Conservation (phyloP, 1,284 basidiomycete genomes). For the Coniferiporia weirii region DNA sequence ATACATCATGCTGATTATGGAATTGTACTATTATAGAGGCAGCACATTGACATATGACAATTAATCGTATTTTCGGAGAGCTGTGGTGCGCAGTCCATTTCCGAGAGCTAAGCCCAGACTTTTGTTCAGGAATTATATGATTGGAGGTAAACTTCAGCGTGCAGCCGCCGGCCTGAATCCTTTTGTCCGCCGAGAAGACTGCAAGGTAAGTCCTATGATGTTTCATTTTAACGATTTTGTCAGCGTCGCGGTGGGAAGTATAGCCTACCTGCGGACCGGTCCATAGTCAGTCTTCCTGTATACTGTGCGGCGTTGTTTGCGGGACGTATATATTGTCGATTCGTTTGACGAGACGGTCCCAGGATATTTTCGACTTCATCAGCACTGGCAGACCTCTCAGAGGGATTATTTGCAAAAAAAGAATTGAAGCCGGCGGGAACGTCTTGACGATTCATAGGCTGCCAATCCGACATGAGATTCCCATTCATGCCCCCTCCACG, state of each 20-base stretch:
- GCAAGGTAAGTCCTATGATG: not conserved
- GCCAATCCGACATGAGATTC: conserved; percentile 14
- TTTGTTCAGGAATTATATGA: not conserved
- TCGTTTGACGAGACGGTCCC: conserved; percentile 23
- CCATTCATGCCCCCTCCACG: conserved; percentile 4
- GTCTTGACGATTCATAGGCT: conserved; percentile 8
- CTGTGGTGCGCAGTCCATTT: not conserved
- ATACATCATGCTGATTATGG: not conserved
- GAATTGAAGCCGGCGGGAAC: not conserved
- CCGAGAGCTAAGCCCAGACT: too few relatives aligned
- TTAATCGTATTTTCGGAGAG: not conserved
- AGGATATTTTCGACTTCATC: conserved; percentile 67
- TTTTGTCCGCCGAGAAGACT: conserved; percentile 5
- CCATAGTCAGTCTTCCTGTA: conserved; percentile 8
- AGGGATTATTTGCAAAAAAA: conserved; percentile 27
- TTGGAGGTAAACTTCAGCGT: not conserved
- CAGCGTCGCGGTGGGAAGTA: not conserved
- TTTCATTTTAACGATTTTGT: not conserved
- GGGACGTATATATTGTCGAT: conserved; percentile 14
- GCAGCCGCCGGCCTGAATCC: conserved; percentile 10
- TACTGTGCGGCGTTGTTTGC: conserved; percentile 6
- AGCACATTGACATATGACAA: not conserved
- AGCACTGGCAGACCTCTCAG: conserved; percentile 62
- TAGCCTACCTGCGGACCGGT: conserved; percentile 4
- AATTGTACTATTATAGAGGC: conserved; percentile 9